Percentiles rank a stretch among this genome's conserved stretches.
Conservation (phyloP, 257 asterid species). For the Salvia rosmarinus region DNA sequence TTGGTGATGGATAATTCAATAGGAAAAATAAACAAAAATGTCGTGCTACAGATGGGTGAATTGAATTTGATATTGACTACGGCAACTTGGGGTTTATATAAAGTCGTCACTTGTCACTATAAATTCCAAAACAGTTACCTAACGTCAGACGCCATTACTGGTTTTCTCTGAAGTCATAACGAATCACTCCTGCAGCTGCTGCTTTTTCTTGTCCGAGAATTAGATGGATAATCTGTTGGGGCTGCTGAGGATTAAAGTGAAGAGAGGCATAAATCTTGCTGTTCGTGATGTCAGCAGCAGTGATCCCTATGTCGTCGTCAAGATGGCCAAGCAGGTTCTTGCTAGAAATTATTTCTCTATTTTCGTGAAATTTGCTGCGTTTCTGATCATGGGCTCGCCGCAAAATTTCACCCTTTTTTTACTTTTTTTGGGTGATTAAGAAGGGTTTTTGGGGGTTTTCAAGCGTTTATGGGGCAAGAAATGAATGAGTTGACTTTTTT, state of each 20-base stretch:
- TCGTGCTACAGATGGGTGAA: background rate
- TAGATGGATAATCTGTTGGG: constrained; percentile 65
- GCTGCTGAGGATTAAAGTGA: constrained; percentile 66
- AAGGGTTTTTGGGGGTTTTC: constrained; percentile 20
- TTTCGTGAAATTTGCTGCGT: background rate
- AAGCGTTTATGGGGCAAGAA: background rate
- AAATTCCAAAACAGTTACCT: background rate
- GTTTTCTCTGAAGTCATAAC: background rate
- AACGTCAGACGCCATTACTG: background rate
- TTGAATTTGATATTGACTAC: background rate
- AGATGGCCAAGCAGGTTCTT: constrained; percentile 63
- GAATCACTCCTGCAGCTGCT: constrained; percentile 7
- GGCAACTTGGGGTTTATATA: background rate
- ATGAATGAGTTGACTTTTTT: constrained; percentile 24
- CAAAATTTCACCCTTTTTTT: background rate
- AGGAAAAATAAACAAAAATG: background rate
- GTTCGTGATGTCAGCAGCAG: constrained; percentile 81
- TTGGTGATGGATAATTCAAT: background rate
- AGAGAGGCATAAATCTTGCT: constrained; percentile 78
- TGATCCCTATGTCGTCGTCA: constrained; percentile 74
- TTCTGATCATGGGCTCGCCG: background rate
- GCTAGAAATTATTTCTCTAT: background rate
- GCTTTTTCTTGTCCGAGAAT: background rate
- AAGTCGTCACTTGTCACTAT: background rate
- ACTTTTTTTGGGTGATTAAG: background rate